Evolutionary conservation across 2,329 filamentous ascomycete genomes (phyloP).

Genomic region (Alternaria panax): DNA sequence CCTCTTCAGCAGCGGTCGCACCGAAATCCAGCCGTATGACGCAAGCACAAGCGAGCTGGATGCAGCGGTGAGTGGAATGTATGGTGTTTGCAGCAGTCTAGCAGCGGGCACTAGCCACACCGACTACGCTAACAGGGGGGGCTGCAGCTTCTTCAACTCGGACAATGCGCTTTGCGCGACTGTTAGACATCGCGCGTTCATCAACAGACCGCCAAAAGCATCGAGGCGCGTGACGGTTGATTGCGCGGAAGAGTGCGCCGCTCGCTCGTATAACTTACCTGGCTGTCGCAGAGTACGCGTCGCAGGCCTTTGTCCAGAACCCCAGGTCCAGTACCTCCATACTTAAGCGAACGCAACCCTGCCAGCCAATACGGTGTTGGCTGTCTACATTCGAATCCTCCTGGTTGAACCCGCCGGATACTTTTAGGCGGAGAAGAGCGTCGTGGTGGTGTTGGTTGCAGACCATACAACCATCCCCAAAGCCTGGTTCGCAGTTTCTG

Average conservation of each 20-base stretch:
- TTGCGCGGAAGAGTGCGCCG: neutral
- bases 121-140: conserved; percentile 6
- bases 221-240: neutral
- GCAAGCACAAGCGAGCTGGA: conserved; percentile 1
- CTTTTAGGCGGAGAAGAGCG: conserved; percentile 11
- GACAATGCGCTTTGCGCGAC: conserved; percentile 2
- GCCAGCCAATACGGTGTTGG: neutral
- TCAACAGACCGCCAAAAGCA: neutral
- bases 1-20: neutral
- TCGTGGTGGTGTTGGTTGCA: conserved; percentile 24
- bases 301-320: conserved; percentile 1
- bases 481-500: conserved; percentile 12
- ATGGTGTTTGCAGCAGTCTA: conserved; percentile 13
- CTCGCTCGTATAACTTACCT: neutral
- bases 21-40: neutral
- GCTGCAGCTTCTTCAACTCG: conserved; percentile 10
- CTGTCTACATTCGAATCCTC: neutral
- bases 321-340: neutral
- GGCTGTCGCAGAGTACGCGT: neutral
- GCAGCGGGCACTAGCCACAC: conserved; percentile 19
- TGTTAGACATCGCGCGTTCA: conserved; percentile 3
- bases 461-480: conserved; percentile 3
- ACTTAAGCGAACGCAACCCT: conserved; percentile 8
- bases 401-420: conserved; percentile 11
- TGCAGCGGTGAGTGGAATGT: conserved; percentile 18